Conservation (phyloP, 208 protist genomes). For the Leishmania turanica region DNA sequence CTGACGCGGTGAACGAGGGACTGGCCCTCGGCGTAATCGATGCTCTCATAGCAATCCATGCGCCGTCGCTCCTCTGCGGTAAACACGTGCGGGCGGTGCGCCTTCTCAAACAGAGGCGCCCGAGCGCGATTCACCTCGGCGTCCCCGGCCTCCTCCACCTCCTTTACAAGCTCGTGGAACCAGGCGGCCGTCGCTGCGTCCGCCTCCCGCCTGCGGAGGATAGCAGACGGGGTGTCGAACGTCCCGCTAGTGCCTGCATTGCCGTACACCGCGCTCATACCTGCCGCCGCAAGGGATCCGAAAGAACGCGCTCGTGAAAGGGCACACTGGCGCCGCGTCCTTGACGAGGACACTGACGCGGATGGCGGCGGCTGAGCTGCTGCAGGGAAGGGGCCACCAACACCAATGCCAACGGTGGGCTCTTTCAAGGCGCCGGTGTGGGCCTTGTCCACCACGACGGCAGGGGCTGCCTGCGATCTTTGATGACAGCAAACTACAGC, state of each 20-base stretch:
- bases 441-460: neutral
- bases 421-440: neutral
- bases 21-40: constrained; percentile 75
- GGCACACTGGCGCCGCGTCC: neutral
- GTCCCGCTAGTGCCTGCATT: neutral
- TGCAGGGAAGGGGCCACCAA: neutral
- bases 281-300: neutral
- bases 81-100: constrained; percentile 55
- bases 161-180: constrained; percentile 49
- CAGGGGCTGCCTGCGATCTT: neutral
- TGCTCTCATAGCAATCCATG: constrained; percentile 85
- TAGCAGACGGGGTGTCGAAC: neutral
- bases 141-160: constrained; percentile 51
- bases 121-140: constrained; percentile 44
- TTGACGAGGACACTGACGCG: neutral
- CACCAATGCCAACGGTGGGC: neutral
- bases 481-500: neutral
- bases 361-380: neutral
- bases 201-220: constrained; percentile 11
- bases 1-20: constrained; percentile 50
- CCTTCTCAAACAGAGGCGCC: constrained; percentile 53
- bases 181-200: constrained; percentile 46
- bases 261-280: neutral
- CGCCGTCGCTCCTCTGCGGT: constrained; percentile 57
- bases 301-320: neutral